Base-by-base conservation (phyloP, 176 grass and related monocot genomes). In the Zoysia japonica region DNA sequence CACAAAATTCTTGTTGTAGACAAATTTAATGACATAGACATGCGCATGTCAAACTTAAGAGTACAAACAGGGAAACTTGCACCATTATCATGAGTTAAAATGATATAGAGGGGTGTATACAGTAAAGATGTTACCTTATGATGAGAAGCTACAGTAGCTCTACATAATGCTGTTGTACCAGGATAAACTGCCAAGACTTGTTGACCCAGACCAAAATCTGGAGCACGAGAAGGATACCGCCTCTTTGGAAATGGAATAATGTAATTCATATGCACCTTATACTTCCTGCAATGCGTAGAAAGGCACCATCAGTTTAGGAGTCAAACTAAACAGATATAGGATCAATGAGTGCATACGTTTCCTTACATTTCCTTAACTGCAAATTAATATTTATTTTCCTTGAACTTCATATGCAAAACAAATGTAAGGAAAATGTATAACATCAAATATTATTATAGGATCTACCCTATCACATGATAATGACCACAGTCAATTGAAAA, bases 161-260 rank as follows among this genome's bases (percentile, higher is more conserved):
- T 90, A 69, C 94, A 98, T 75, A 98, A 84, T 72, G 95, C 95
- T 77, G 92, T 94, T 35, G 95, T 98, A 70, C 92, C 78, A 75
- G 95, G 95, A 89, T 98, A 98, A 74, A 98, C 92, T 39, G 95
- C 95, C 77, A 98, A 75, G 53, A 98, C 95, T 79, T 94, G 95
- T 82, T 78, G 83, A 47, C 90, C 92, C 35, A 84, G 95, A 49
- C 78, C 82, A 64, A 94, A 98, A 85, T 98, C 95, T 80, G 84
- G 90, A 70, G 95, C 95, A 89, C 78, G 88, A 20, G 92, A 94
- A 61, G 95, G 89, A 87, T 98, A 92, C 38, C 64, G 80, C 71
- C 85, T 98, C 87, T 98, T 98, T 70, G 95, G 95, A 85, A 98
- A 98, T 47, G 95, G 87, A 90, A 98, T 87, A 85, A 98, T 98